These are phyloP conservation scores for Trichosporon sp. DNA, from an alignment of 1,284 basidiomycete species.

Conservation along the genomic window DNA sequence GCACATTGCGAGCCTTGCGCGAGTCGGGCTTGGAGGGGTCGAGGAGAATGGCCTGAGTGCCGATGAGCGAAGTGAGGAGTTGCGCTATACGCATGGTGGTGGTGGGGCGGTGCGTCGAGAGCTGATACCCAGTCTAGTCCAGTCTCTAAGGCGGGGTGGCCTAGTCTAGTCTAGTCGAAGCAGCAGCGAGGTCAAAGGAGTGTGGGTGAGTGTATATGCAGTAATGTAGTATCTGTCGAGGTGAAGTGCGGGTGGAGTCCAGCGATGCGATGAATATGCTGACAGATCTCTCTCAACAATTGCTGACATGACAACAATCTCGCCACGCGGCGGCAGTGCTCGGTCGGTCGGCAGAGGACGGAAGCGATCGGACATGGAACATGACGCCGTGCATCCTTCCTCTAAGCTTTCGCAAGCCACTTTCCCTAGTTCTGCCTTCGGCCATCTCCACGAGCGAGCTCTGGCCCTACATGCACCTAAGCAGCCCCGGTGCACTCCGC, in stretches of 20 bases:
- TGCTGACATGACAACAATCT: not conserved
- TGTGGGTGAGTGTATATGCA: not conserved
- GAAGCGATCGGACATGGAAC: not conserved
- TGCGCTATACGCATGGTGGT: not conserved
- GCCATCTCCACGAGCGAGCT: not conserved
- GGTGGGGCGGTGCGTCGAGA: no score
- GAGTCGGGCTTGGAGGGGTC: conserved; percentile 28
- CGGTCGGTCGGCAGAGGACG: no score
- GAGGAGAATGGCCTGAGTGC: conserved; percentile 4
- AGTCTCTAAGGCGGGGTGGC: no score
- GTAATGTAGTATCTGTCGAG: no score
- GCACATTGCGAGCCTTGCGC: conserved; percentile 46
- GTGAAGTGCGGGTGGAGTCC: not conserved
- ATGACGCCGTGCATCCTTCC: not conserved
- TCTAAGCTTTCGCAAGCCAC: no score
- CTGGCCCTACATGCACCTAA: no score
- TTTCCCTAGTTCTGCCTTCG: not conserved
- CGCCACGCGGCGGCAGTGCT: not conserved
- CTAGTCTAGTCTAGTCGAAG: no score
- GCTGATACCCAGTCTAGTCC: no score
- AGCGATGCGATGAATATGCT: no score
- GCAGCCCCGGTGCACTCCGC: not conserved
- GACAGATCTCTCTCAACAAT: not conserved
- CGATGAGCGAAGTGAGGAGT: not conserved
- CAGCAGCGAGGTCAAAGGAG: not conserved